Conservation (phyloP, 768 basidiomycete species). For the Auricularia sp. region DNA sequence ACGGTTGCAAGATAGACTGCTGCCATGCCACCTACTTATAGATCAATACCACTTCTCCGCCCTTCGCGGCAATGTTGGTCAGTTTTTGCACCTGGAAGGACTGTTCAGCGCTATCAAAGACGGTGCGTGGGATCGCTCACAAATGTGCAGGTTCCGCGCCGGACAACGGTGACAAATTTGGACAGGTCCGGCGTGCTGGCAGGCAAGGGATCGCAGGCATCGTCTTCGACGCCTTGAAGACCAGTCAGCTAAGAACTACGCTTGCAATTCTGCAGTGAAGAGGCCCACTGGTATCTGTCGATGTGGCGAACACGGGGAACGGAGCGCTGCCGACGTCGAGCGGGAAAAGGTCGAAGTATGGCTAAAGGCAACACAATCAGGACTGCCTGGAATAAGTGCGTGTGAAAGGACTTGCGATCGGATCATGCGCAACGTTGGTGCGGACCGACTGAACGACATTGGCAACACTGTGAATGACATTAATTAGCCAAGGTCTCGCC, state of each 20-base stretch:
- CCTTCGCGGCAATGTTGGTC: slow-evolving; percentile 43
- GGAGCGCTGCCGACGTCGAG: slow-evolving; percentile 32
- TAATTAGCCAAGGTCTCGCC: neutral
- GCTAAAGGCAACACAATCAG: slow-evolving; percentile 15
- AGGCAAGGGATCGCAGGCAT: slow-evolving; percentile 51
- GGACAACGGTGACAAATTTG: slow-evolving; percentile 43
- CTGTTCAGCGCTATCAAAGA: neutral
- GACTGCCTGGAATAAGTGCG: neutral
- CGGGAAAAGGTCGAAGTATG: slow-evolving; percentile 45
- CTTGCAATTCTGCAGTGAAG: neutral
- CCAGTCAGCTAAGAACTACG: neutral
- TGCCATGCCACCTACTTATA: slow-evolving; percentile 34
- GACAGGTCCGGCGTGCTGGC: slow-evolving; percentile 45
- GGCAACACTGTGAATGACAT: neutral
- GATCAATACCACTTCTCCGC: slow-evolving; percentile 38
- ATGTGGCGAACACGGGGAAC: slow-evolving; percentile 49
- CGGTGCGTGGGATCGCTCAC: slow-evolving; percentile 20
- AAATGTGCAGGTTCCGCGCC: slow-evolving; percentile 50
- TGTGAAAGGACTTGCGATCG: neutral
- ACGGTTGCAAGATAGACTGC: neutral
- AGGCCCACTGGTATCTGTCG: slow-evolving; percentile 33
- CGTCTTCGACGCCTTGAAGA: slow-evolving; percentile 30
- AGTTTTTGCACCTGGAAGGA: slow-evolving; percentile 36
- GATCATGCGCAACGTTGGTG: neutral
- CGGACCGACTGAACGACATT: neutral